Conservation (phyloP, 1,284 basidiomycete species). For the Tylopilus sp. region DNA sequence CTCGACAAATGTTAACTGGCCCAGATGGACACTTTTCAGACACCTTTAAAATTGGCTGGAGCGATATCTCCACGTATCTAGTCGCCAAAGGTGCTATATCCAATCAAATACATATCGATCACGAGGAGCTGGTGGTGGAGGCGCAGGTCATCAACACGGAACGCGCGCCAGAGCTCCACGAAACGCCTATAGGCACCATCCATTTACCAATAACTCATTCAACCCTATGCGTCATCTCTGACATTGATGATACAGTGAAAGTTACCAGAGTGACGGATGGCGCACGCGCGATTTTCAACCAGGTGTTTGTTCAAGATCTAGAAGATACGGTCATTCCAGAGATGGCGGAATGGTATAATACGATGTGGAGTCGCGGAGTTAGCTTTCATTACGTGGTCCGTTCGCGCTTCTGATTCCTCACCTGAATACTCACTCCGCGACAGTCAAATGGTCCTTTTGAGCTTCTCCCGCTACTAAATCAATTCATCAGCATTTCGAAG, state of each 20-base stretch:
- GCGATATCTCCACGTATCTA: conserved; percentile 60
- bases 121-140: conserved; percentile 49
- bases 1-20: conserved; percentile 51
- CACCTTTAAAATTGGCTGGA: conserved; percentile 63
- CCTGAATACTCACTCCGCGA: conserved; percentile 21
- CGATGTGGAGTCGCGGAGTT: conserved; percentile 65
- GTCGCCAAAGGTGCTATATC: conserved; percentile 55
- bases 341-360: conserved; percentile 80
- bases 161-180: conserved; percentile 34
- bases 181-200: conserved; percentile 19
- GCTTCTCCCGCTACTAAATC: conserved; percentile 73
- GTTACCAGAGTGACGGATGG: conserved; percentile 70
- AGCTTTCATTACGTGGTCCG: conserved; percentile 85
- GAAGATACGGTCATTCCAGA: conserved; percentile 78
- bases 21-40: conserved; percentile 70
- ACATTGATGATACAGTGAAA: conserved; percentile 95
- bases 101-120: conserved; percentile 48
- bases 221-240: conserved; percentile 77
- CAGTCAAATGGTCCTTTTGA: conserved; percentile 90
- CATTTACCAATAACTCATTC: conserved; percentile 26
- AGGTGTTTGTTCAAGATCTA: conserved; percentile 75
- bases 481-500: conserved; percentile 71
- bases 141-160: conserved; percentile 44
- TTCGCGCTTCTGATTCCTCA: conserved; percentile 15
- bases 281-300: conserved; percentile 70